Conservation (phyloP, 108 stramenopile species). For the Cyclostephanos invisitatus region DNA sequence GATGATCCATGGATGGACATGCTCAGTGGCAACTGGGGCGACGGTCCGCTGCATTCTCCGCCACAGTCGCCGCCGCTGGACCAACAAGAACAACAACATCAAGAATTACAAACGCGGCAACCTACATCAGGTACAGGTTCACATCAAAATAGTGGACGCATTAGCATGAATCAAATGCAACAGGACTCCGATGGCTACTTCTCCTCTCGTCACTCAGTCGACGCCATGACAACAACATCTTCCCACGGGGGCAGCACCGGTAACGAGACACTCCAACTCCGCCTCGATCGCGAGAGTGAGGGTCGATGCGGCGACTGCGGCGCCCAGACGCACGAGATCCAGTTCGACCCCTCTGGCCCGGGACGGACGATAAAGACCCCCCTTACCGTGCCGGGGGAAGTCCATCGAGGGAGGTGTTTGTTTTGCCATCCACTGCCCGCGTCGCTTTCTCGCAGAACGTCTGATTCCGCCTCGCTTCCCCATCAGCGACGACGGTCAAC, state of each 20-base stretch:
- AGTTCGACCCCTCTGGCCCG: conserved; percentile 28
- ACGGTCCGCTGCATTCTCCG: conserved; percentile 6
- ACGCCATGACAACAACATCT: background rate
- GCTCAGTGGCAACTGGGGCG: conserved; percentile 34
- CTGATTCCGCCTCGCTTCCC: background rate
- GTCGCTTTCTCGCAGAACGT: background rate
- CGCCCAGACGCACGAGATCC: conserved; percentile 53
- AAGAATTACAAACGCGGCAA: background rate
- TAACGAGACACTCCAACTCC: conserved; percentile 28
- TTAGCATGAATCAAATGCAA: background rate
- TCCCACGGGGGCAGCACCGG: background rate
- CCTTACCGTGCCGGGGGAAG: conserved; percentile 54
- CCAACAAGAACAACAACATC: conserved; percentile 12
- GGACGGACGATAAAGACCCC: conserved; percentile 37
- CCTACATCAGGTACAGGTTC: background rate
- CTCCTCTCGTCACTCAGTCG: background rate
- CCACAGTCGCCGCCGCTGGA: conserved; percentile 4
- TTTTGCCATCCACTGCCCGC: conserved; percentile 56
- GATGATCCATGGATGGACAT: conserved; percentile 19
- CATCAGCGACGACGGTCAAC: no score
- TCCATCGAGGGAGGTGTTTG: conserved; percentile 60
- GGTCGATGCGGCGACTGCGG: conserved; percentile 56
- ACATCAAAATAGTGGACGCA: background rate
- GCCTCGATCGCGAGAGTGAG: conserved; percentile 47
- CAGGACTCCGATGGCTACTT: background rate